Evolutionary conservation across 1,284 basidiomycete species (phyloP).

Genomic region (Sporisorium graminicola): DNA sequence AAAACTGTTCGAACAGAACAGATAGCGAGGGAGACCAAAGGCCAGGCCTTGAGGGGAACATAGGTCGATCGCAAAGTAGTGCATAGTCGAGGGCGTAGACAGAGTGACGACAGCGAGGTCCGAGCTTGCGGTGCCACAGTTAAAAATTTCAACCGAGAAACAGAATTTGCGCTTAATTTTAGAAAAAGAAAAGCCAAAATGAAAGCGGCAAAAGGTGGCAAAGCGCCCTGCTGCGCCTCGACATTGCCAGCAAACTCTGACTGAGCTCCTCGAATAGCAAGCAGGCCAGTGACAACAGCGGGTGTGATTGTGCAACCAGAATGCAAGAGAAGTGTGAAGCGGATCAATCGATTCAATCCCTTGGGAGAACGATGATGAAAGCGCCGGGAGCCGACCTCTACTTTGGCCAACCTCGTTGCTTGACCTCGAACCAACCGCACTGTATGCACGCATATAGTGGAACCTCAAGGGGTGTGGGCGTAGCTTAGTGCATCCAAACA

Average conservation of each 20-base stretch:
- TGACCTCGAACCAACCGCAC: not conserved
- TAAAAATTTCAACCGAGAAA: not conserved
- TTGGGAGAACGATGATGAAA: not conserved
- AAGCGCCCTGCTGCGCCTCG: not conserved
- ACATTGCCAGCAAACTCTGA: not conserved
- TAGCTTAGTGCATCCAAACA: not conserved
- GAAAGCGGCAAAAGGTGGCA: not conserved
- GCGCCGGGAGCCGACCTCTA: too few species aligned
- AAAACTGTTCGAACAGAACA: not conserved
- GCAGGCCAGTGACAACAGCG: too few species aligned
- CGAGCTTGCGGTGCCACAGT: not conserved
- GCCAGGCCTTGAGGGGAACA: not conserved
- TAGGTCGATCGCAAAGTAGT: not conserved
- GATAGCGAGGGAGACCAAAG: not conserved
- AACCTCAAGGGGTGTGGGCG: not conserved
- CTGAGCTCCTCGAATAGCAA: too few species aligned
- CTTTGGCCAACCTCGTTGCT: not conserved
- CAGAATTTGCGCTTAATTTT: not conserved
- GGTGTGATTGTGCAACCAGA: not conserved
- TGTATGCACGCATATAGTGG: not conserved
- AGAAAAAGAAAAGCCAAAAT: too few species aligned
- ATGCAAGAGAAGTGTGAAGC: not conserved
- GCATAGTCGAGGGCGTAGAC: not conserved
- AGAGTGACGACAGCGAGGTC: constrained; percentile 1
- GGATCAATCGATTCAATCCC: not conserved